Conservation (phyloP, 352 stramenopile genomes). For the Phytopythium delawarense region DNA sequence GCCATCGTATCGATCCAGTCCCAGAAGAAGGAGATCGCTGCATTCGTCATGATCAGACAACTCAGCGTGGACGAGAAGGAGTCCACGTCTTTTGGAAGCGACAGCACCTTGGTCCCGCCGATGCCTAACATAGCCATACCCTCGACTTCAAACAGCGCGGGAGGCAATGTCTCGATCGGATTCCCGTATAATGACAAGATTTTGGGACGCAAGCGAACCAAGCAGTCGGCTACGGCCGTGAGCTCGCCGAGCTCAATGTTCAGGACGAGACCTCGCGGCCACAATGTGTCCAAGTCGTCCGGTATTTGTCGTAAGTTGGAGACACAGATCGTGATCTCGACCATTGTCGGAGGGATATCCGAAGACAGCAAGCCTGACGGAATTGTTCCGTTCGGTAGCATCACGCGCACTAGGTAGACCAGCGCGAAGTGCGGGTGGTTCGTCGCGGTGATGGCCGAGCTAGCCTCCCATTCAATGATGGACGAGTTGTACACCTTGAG, state of each 20-base stretch:
- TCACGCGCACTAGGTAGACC: constrained; percentile 18
- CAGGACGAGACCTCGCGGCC: constrained; percentile 24
- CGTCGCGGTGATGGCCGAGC: not conserved
- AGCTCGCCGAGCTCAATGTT: constrained; percentile 20
- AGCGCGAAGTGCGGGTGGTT: constrained; percentile 1
- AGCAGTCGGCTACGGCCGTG: constrained; percentile 2
- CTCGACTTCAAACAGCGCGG: constrained; percentile 16
- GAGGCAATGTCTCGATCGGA: constrained; percentile 13
- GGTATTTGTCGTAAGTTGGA: constrained; percentile 34
- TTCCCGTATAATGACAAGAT: constrained; percentile 21
- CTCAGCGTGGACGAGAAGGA: constrained; percentile 9
- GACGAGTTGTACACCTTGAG: constrained; percentile 6
- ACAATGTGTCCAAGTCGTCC: constrained; percentile 29
- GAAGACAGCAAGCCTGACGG: constrained; percentile 15
- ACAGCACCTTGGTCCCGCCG: constrained; percentile 10
- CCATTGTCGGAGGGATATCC: constrained; percentile 12
- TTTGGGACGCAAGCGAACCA: constrained; percentile 13
- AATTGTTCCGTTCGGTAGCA: constrained; percentile 21
- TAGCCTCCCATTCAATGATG: not conserved
- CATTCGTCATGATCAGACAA: constrained; percentile 16
- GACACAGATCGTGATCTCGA: constrained; percentile 26
- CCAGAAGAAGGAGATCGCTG: constrained; percentile 18
- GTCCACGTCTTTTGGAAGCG: constrained; percentile 15
- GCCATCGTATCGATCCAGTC: constrained; percentile 20
- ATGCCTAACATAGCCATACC: constrained; percentile 14